A percentile compares a stretch with the other conserved stretches of the same genome.
Evolutionary conservation across 495 filamentous ascomycete species (phyloP).

Genomic region (Pyronema omphalodes): DNA sequence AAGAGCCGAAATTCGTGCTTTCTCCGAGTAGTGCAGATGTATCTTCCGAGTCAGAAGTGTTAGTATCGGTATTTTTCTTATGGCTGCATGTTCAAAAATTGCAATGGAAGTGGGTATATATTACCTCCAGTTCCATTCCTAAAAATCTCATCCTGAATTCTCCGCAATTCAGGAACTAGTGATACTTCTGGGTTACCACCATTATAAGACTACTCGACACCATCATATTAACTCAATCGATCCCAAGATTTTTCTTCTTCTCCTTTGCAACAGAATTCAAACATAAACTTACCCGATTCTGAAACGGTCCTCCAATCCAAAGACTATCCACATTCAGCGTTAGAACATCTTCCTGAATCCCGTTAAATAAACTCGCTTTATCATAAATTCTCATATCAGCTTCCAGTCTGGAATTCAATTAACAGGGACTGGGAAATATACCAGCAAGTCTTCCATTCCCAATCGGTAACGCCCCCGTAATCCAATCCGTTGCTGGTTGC

Average conservation of each 20-base stretch:
- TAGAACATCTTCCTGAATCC: slow-evolving; percentile 12
- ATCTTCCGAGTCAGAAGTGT: slow-evolving; percentile 14
- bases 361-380: slow-evolving; percentile 9
- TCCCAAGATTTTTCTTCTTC: too few species aligned
- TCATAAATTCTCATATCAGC: too few species aligned
- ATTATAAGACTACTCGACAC: slow-evolving; percentile 24
- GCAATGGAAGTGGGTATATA: slow-evolving; percentile 5
- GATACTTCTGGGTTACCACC: slow-evolving; percentile 31
- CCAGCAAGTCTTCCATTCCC: slow-evolving; percentile 15
- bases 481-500: slow-evolving; percentile 12
- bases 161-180: slow-evolving; percentile 24
- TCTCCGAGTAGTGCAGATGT: slow-evolving; percentile 28
- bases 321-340: slow-evolving; percentile 16
- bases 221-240: too few species aligned
- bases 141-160: slow-evolving; percentile 31
- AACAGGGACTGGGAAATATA: too few species aligned
- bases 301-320: slow-evolving; percentile 22
- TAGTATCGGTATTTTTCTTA: neutral
- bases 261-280: too few species aligned
- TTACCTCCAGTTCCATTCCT: slow-evolving; percentile 28
- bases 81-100: slow-evolving; percentile 2
- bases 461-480: slow-evolving; percentile 14
- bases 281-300: neutral
- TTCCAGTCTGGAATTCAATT: too few species aligned
- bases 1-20: slow-evolving; percentile 29